Base-by-base conservation (phyloP, 2,329 filamentous ascomycete species). In the Monosporascus sp. region DNA sequence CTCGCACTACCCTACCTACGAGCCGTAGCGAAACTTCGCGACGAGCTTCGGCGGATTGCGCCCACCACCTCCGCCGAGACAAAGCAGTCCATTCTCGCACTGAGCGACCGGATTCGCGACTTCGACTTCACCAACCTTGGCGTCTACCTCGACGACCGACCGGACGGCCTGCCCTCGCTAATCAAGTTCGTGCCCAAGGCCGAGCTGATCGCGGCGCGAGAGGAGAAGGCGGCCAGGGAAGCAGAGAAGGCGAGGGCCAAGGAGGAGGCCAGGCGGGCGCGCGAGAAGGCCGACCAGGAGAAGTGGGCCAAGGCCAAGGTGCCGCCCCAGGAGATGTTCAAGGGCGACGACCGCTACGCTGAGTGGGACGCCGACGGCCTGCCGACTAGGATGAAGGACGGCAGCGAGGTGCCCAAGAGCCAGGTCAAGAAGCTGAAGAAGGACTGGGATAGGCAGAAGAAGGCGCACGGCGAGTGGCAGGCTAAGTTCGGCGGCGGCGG, bases 401-500 rank as follows among this genome's bases (percentile, higher is more conserved):
- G 91, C 0, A 85, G 84, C 56, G 90, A 95, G 61, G 78, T 97
- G 38, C 81, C 89, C 5, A 96, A 96, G 77, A 88, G 81, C 55
- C 82, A 85, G 65, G 66, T 74, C 49, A 97, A 97, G 79, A 92
- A 90, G 75, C 70, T 96, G 62, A 86, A 79, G 73, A 97, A 97
- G 77, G 86, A 91, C 52, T 96, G 89, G 89, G 88, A 95, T 63
- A 85, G 79, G 68, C 93, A 97, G 75, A 94, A 91, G 78, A 95
- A 93, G 79, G 70, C 82, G 54, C 86, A 92, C 68, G 87, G 92
- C 58, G 83, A 86, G 57, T 88, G 64, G 55, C 52, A 67, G 40
- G 61, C 59, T n/a, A 72, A 71, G 56, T 35, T 35, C 11, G 31
- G 31, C 31, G 31, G 11, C 31, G 11, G 3, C 31, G 31, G 4